Base-by-base conservation (phyloP, 306 rosid species). In the Malus fusca region DNA sequence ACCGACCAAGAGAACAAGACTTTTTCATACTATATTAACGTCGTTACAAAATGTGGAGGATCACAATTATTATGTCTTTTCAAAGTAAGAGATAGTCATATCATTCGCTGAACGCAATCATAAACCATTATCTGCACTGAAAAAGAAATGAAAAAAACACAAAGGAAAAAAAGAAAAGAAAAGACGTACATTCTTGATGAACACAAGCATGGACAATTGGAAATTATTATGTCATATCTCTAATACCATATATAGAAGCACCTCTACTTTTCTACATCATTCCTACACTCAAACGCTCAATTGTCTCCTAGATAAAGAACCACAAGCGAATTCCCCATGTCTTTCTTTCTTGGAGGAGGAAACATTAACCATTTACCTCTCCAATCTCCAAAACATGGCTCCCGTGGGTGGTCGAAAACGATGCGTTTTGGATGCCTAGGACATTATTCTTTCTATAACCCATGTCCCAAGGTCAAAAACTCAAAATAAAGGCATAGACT, bases 361-460 rank as follows among this genome's bases (percentile, higher is more conserved):
- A 75, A 66, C 69, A 30, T 31, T 42, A 26, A 64, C 69, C 69
- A 66, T 15, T 42, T 61, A 7, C 75, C 71, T 48, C 83, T 33
- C 28, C 75, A 23, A 68, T 74, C 59, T 80, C 65, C 3, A 66
- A 51, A 37, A 30, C 66, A 33, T 4, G 58, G 30, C 56, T 75
- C 86, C 85, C 88, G 79, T 80, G 90, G 25, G 33, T 51, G 33
- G 65, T 59, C 21, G 6, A 67, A 66, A 44, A 56, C 74, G 79
- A 76, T 33, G 79, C 77, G 44, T 42, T 15, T 60, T 15, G 58
- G 61, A 15, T 21, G 28, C 82, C 80, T 8, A 75, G 79, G 81
- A 55, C 66, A 53, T 13, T 26, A 66, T 44, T 33, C 59, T 78
- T 66, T 78, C 73, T 18, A 56, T 33, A 78, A 74, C 66, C 60